Conservation (phyloP, 345 rosid species). For the Corymbia maculata region DNA sequence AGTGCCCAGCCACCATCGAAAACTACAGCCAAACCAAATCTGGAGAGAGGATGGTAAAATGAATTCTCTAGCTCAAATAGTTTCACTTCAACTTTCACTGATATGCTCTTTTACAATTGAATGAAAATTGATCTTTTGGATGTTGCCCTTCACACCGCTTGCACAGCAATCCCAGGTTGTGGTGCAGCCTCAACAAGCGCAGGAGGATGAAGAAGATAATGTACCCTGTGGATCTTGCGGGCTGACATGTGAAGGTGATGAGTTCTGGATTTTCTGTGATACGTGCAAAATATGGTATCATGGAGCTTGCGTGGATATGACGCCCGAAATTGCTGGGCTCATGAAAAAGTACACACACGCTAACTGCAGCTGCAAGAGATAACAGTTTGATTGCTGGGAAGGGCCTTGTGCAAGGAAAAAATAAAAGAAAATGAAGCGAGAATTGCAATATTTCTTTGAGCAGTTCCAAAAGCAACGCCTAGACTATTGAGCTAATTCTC, state of each 20-base stretch:
- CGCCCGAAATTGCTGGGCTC: not conserved
- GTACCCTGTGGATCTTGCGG: not conserved
- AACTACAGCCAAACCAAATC: not conserved
- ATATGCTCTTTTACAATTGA: not conserved
- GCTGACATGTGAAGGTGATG: not conserved
- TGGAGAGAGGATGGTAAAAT: not conserved
- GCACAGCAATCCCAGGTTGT: not conserved
- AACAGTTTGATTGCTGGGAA: not conserved
- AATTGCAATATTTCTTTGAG: not conserved
- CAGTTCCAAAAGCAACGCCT: not conserved
- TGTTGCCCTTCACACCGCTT: not conserved
- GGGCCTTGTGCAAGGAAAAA: not conserved
- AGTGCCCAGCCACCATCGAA: not conserved
- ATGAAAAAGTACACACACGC: not conserved
- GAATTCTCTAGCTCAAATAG: not conserved
- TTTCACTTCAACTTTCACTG: not conserved
- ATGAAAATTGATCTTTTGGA: not conserved
- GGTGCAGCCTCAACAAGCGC: not conserved
- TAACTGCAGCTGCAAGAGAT: not conserved
- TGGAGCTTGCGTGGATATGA: not conserved
- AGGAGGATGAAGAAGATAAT: not conserved
- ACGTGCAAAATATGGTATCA: not conserved
- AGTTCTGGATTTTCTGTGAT: conserved; percentile 1
- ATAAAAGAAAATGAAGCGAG: too few relatives aligned
- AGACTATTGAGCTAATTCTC: not conserved